Conservation (phyloP, 2,329 filamentous ascomycete genomes). For the Thielaviopsis cerberus region DNA sequence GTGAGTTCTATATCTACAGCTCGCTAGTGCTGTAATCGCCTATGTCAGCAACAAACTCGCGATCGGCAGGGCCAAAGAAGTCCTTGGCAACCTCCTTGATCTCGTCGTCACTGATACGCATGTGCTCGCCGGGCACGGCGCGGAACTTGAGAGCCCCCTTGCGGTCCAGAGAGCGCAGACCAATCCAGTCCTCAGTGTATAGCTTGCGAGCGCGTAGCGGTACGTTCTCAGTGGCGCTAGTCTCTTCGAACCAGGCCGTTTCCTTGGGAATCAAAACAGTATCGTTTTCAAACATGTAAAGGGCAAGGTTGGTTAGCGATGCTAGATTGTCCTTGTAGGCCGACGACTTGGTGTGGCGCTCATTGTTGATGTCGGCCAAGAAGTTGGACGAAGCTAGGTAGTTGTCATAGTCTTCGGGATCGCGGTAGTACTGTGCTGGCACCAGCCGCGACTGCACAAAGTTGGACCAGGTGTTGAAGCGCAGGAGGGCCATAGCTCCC, state of each 20-base stretch:
- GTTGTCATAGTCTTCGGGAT: conserved; percentile 43
- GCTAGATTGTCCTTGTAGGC: conserved; percentile 55
- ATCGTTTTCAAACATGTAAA: conserved; percentile 82
- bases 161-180: conserved; percentile 59
- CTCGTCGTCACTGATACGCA: conserved; percentile 52
- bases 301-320: conserved; percentile 56
- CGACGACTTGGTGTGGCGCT: conserved; percentile 54
- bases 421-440: conserved; percentile 86
- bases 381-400: conserved; percentile 76
- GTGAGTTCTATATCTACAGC: not conserved
- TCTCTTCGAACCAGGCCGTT: conserved; percentile 76
- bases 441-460: conserved; percentile 67
- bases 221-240: conserved; percentile 51
- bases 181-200: conserved; percentile 88
- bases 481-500: conserved; percentile 58
- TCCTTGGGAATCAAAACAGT: conserved; percentile 76
- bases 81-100: conserved; percentile 46
- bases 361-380: conserved; percentile 91
- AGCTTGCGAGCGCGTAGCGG: conserved; percentile 49
- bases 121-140: conserved; percentile 59
- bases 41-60: conserved; percentile 17
- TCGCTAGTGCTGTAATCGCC: not conserved
- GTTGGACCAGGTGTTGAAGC: conserved; percentile 59
- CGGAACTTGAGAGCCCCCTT: conserved; percentile 63
- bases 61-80: conserved; percentile 41